Conservation (phyloP, 371 early-diverging fungal species). For the Actinomucor elegans region DNA sequence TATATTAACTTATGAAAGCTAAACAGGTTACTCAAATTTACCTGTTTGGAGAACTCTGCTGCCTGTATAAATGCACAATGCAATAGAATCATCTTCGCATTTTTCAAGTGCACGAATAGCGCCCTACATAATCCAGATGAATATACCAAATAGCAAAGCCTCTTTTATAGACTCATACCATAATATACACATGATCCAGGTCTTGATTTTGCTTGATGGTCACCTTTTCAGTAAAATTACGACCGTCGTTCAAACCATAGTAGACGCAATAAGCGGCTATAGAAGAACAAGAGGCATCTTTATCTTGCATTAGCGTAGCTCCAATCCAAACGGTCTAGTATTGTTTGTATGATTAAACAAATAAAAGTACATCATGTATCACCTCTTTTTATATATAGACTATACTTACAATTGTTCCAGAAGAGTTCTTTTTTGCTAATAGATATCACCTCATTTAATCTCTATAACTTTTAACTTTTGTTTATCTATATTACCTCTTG, state of each 20-base stretch:
- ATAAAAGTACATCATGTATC: background rate
- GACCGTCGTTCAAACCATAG: slow-evolving; percentile 14
- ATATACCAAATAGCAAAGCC: background rate
- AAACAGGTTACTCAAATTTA: too few species aligned
- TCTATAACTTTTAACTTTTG: too few species aligned
- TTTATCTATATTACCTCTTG: slow-evolving; percentile 18
- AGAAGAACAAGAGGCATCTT: background rate
- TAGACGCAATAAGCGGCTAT: slow-evolving; percentile 15
- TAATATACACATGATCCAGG: slow-evolving; percentile 19
- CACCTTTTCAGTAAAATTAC: slow-evolving; percentile 10
- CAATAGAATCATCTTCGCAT: background rate
- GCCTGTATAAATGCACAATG: slow-evolving; percentile 12
- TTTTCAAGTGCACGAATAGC: slow-evolving; percentile 9
- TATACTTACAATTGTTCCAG: slow-evolving; percentile 2
- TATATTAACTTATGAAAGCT: too few species aligned
- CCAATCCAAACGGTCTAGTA: slow-evolving; percentile 14
- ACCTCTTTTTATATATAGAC: background rate
- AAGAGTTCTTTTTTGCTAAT: background rate
- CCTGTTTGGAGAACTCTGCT: slow-evolving; percentile 7
- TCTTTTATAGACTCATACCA: slow-evolving; percentile 2
- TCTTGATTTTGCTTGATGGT: background rate
- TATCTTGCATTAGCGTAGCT: slow-evolving; percentile 5
- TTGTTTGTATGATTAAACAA: background rate
- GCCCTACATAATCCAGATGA: slow-evolving; percentile 9
- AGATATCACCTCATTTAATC: background rate